Percentiles rank a stretch among this genome's conserved stretches.
Evolutionary conservation across 2,329 filamentous ascomycete species (phyloP).

Genomic region (Phyllosticta capitalensis): DNA sequence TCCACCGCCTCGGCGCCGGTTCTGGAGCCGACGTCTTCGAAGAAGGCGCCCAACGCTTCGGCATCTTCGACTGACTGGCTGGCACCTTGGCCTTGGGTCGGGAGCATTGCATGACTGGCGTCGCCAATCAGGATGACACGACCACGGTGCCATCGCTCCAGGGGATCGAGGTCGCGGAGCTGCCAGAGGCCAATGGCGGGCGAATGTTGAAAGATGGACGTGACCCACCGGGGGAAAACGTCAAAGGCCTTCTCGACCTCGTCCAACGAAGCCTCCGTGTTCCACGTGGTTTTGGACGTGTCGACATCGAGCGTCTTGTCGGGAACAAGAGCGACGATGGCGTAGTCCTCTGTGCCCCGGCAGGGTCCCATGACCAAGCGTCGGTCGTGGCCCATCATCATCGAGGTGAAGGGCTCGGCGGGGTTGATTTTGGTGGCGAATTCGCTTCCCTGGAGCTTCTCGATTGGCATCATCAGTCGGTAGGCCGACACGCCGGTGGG

Average conservation of each 20-base stretch:
- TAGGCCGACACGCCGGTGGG: conserved; percentile 33
- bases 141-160: conserved; percentile 36
- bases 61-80: conserved; percentile 49
- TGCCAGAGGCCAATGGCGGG: conserved; percentile 36
- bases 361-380: conserved; percentile 40
- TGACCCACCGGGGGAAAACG: conserved; percentile 35
- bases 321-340: conserved; percentile 37
- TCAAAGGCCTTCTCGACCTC: conserved; percentile 33
- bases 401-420: conserved; percentile 33
- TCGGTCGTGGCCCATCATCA: conserved; percentile 36
- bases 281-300: conserved; percentile 31
- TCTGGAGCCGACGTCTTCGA: not conserved
- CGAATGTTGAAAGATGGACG: conserved; percentile 22
- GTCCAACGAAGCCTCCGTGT: conserved; percentile 26
- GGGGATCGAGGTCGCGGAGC: conserved; percentile 35
- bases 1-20: conserved; percentile 8
- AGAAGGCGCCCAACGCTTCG: conserved; percentile 30
- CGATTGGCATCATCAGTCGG: conserved; percentile 25
- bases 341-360: conserved; percentile 31
- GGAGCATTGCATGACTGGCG: conserved; percentile 47
- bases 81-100: conserved; percentile 46
- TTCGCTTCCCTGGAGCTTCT: conserved; percentile 15
- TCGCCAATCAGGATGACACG: conserved; percentile 47
- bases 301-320: conserved; percentile 34
- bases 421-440: conserved; percentile 27